A percentile compares a stretch with the other conserved stretches of the same genome.
These are phyloP conservation scores for Phaeotremella fagi DNA, from an alignment of 768 basidiomycete species.

Conservation along the genomic window DNA sequence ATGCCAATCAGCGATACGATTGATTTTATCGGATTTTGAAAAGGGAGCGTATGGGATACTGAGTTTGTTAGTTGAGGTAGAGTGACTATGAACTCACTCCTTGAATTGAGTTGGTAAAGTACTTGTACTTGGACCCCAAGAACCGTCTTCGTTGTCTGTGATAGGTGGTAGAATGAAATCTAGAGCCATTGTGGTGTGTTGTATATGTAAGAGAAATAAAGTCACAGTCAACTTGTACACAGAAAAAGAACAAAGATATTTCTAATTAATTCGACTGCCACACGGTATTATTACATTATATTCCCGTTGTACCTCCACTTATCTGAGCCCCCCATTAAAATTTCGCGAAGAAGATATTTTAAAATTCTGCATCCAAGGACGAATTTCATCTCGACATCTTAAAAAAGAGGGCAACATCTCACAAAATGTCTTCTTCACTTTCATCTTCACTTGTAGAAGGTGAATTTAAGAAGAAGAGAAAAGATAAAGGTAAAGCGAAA, in stretches of 20 bases:
- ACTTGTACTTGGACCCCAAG: constrained; percentile 58
- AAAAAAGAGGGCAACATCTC: too few relatives aligned
- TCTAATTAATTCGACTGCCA: neutral
- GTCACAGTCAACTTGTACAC: too few relatives aligned
- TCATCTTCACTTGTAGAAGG: neutral
- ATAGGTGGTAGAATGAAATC: constrained; percentile 76
- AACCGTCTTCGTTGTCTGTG: constrained; percentile 85
- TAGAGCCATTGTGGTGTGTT: constrained; percentile 22
- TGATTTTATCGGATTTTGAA: constrained; percentile 97
- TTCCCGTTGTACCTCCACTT: neutral
- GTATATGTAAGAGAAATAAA: too few relatives aligned
- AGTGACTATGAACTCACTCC: constrained; percentile 53
- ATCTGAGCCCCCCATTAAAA: neutral
- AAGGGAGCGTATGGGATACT: constrained; percentile 94
- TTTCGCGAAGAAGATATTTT: neutral
- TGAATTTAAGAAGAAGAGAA: constrained; percentile 1
- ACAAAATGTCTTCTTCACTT: too few relatives aligned
- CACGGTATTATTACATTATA: neutral
- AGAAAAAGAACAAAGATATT: neutral
- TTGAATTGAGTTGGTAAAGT: constrained; percentile 81
- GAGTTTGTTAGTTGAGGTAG: neutral
- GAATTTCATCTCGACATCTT: too few relatives aligned
- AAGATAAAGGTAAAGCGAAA: constrained; percentile 15
- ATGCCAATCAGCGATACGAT: constrained; percentile 91
- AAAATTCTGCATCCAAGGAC: too few relatives aligned